Percentiles rank a stretch among this genome's conserved stretches.
phyloP scores from a whole-genome alignment of 106 monocot genomes.

The Dendrobium nobile region DNA sequence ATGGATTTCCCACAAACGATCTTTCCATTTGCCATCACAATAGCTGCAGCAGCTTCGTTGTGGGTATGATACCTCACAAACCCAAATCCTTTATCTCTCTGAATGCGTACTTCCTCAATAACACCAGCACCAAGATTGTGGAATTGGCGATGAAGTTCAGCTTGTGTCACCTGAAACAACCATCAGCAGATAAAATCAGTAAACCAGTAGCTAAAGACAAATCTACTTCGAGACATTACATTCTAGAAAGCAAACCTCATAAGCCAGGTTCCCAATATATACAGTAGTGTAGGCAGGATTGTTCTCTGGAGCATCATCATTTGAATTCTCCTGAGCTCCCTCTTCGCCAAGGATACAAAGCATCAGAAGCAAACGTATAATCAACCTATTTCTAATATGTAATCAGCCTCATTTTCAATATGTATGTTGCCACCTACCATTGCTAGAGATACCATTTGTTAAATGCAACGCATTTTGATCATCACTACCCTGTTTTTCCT shows the following conservation, averaged over 20 bases:
- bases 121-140: slow-evolving; percentile 53
- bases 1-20: slow-evolving; percentile 68
- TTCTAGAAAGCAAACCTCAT: slow-evolving; percentile 35
- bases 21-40: slow-evolving; percentile 66
- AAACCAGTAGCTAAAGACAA: neutral
- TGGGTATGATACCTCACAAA: slow-evolving; percentile 69
- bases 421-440: slow-evolving; percentile 13
- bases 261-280: slow-evolving; percentile 73
- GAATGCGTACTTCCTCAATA: slow-evolving; percentile 70
- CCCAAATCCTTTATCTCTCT: slow-evolving; percentile 83
- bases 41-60: slow-evolving; percentile 66
- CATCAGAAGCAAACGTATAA: neutral
- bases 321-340: slow-evolving; percentile 33
- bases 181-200: neutral
- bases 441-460: slow-evolving; percentile 40
- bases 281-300: slow-evolving; percentile 76
- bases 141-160: slow-evolving; percentile 75
- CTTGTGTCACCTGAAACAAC: slow-evolving; percentile 49
- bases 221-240: neutral
- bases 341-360: slow-evolving; percentile 4
- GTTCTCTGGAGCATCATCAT: slow-evolving; percentile 55
- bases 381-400: neutral
- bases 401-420: neutral
- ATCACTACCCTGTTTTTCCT: slow-evolving; percentile 42
- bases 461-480: slow-evolving; percentile 46